Base-by-base conservation (phyloP, 345 rosid species). In the Eucalyptus camaldulensis region DNA sequence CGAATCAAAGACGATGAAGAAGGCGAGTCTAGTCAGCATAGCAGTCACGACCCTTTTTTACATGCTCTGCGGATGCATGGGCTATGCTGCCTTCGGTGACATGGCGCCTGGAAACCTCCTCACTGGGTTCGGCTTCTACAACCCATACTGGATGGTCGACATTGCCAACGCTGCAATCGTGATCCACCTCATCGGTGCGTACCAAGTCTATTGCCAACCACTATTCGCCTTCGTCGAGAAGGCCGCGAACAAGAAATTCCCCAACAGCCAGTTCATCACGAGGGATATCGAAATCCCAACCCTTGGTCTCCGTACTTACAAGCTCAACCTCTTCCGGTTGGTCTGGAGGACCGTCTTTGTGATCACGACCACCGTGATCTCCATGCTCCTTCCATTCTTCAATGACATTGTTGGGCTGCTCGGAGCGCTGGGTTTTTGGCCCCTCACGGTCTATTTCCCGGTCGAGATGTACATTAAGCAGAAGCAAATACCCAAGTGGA, bases 371-470 rank as follows among this genome's bases (percentile, higher is more conserved):
- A 95, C 97, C 1, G 90, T 94, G 86, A 94, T 95, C 56, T 94
- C 98, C 13, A 96, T 96, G 97, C 87, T 95, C 16, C 95, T 96
- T 87, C 98, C 98, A 2, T 96, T 96, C 90, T 96, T 96, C 87
- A 95, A 94, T 56, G 97, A 96, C 50, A 92, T 96, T 8, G 96
- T 94, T 4, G 98, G 98, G 69, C 89, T 96, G 88, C 93, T 96
- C 8, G 97, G 98, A 10, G 98, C 98, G 2, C 86, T 96, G 62
- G 98, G 98, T 62, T 96, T 95, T 88, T 96, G 96, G 97, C 98
- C 98, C 8, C 88, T 96, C 88, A 95, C 96, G 1, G 98, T 96
- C 88, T 96, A 95, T 49, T 95, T 96, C 85, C 97, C 98, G 27
- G 94, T 96, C n/a, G 97, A 96, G 93, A 95, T 96, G 97, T 96